phyloP scores from a whole-genome alignment of 1,139 yeast genomes.

The Kurtzmaniella quercitrusa region DNA sequence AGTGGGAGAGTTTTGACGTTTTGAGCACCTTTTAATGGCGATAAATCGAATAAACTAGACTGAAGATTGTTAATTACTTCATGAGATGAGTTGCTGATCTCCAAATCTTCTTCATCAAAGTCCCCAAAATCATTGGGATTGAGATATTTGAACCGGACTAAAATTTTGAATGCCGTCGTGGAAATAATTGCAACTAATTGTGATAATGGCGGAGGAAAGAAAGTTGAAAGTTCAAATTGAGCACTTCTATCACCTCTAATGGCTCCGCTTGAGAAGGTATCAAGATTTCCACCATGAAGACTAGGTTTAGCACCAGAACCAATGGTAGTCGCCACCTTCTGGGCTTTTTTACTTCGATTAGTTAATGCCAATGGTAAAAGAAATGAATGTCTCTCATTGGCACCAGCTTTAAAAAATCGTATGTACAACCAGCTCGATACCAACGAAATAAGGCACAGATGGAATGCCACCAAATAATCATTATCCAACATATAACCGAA shows the following conservation, averaged over 20 bases:
- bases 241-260: conserved; percentile 36
- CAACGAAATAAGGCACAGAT: conserved; percentile 27
- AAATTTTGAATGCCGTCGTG: conserved; percentile 15
- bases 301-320: conserved; percentile 5
- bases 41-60: conserved; percentile 36
- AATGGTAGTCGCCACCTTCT: conserved; percentile 1
- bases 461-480: conserved; percentile 25
- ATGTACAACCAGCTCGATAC: conserved; percentile 38
- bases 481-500: conserved; percentile 22
- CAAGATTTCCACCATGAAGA: not conserved
- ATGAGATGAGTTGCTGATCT: conserved; percentile 10
- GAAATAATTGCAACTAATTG: conserved; percentile 20
- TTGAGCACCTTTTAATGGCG: conserved; percentile 39
- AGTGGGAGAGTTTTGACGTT: conserved; percentile 28
- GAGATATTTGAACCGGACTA: conserved; percentile 22
- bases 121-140: conserved; percentile 24
- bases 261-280: not conserved
- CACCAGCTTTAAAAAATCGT: conserved; percentile 36
- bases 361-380: conserved; percentile 32
- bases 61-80: conserved; percentile 29
- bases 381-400: conserved; percentile 42
- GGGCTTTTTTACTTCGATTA: conserved; percentile 16
- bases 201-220: conserved; percentile 43
- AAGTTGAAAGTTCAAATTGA: conserved; percentile 39
- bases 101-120: conserved; percentile 21